A percentile compares a stretch with the other conserved stretches of the same genome.
phyloP scores from a whole-genome alignment of 768 basidiomycete genomes.

The Mycena olivaceomarginata region DNA sequence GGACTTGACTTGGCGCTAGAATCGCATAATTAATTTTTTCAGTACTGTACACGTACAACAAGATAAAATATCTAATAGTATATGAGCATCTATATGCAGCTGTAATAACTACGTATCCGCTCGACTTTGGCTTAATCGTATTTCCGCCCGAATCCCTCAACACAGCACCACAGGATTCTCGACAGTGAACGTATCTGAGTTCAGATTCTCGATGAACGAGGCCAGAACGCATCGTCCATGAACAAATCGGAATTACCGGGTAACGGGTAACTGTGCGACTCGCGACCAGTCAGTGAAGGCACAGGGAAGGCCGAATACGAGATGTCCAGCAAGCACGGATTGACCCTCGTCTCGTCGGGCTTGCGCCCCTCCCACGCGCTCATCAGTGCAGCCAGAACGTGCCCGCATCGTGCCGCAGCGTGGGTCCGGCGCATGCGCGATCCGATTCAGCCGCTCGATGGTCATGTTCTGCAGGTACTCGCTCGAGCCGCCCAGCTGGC shows the following conservation, averaged over 20 bases:
- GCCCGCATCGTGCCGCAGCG: slow-evolving; percentile 63
- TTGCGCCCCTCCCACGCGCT: slow-evolving; percentile 44
- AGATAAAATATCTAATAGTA: too few relatives aligned
- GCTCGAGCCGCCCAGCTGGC: slow-evolving; percentile 60
- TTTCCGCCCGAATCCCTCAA: too few relatives aligned
- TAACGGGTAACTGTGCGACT: background rate
- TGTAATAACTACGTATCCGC: too few relatives aligned
- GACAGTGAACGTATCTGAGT: slow-evolving; percentile 28
- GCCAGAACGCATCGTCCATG: slow-evolving; percentile 65
- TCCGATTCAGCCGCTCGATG: slow-evolving; percentile 56
- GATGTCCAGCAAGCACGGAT: background rate
- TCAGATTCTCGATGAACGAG: slow-evolving; percentile 60
- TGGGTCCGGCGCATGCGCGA: slow-evolving; percentile 64
- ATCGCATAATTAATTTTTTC: too few relatives aligned
- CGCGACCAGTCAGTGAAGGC: background rate
- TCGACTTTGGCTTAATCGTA: too few relatives aligned
- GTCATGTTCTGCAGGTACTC: slow-evolving; percentile 59
- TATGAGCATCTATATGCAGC: too few relatives aligned
- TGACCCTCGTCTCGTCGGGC: background rate
- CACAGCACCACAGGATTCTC: too few relatives aligned
- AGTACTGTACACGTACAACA: too few relatives aligned
- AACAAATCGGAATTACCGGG: slow-evolving; percentile 56
- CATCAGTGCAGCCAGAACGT: slow-evolving; percentile 59
- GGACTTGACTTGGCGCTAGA: too few relatives aligned
- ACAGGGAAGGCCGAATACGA: background rate